Percentiles rank a stretch among this genome's conserved stretches.
Evolutionary conservation across 2,329 filamentous ascomycete species (phyloP).

Genomic region (Cladorrhinum sp.): DNA sequence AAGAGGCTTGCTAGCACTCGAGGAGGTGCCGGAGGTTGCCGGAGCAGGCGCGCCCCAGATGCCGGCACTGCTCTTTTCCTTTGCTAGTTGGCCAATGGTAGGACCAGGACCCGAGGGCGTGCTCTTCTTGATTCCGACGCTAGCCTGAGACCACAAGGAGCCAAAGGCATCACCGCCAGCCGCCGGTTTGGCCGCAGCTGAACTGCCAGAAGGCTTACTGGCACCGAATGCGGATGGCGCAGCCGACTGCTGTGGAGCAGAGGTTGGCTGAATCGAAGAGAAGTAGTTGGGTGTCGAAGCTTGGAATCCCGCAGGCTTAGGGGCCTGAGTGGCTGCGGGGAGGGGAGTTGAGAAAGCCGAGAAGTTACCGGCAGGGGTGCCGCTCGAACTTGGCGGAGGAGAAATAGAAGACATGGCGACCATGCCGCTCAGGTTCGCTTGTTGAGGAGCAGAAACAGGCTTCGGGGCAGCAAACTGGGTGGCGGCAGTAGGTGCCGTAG

Average conservation of each 20-base stretch:
- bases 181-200: conserved; percentile 49
- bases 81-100: conserved; percentile 91
- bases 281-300: conserved; percentile 89
- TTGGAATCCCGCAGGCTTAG: conserved; percentile 66
- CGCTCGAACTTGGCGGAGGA: conserved; percentile 59
- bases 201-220: conserved; percentile 44
- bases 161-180: conserved; percentile 84
- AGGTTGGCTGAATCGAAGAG: conserved; percentile 64
- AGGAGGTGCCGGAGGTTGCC: conserved; percentile 23
- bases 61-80: conserved; percentile 91
- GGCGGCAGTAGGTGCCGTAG: conserved; percentile 53
- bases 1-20: conserved; percentile 18
- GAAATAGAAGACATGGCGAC: conserved; percentile 78
- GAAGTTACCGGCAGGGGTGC: conserved; percentile 59
- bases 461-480: conserved; percentile 78
- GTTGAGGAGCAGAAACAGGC: conserved; percentile 79
- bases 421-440: conserved; percentile 76
- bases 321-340: conserved; percentile 39
- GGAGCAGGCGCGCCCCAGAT: conserved; percentile 79
- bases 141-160: conserved; percentile 76
- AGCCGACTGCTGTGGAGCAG: conserved; percentile 12
- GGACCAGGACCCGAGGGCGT: conserved; percentile 62
- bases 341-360: conserved; percentile 58
- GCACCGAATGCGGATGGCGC: conserved; percentile 18
- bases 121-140: conserved; percentile 71